Percentiles rank a stretch among this genome's conserved stretches.
phyloP scores from a whole-genome alignment of 2,329 filamentous ascomycete species.

The Monilinia aucupariae region DNA sequence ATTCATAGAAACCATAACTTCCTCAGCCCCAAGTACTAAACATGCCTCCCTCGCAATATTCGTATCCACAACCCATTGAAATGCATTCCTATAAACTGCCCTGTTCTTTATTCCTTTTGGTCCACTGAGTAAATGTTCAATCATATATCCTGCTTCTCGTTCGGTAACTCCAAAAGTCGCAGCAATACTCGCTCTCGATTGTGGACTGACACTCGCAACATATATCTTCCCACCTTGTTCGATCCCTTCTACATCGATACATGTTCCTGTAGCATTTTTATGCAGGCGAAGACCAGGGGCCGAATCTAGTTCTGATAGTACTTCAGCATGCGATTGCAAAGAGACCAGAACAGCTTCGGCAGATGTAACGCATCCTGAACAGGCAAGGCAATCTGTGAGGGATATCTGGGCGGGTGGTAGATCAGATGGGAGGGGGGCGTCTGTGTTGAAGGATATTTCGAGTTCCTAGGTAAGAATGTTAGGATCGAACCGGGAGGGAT shows the following conservation, averaged over 20 bases:
- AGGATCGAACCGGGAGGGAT: background rate
- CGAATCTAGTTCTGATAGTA: conserved; percentile 73
- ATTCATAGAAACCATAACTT: conserved; percentile 48
- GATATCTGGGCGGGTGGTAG: conserved; percentile 82
- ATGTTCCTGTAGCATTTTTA: conserved; percentile 29
- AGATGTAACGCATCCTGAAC: conserved; percentile 94
- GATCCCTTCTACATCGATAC: conserved; percentile 45
- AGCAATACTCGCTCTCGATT: conserved; percentile 82
- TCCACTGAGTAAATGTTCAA: conserved; percentile 72
- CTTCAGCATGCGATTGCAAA: conserved; percentile 88
- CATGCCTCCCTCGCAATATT: conserved; percentile 76
- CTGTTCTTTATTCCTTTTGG: conserved; percentile 62
- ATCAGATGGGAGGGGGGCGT: conserved; percentile 50
- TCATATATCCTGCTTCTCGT: conserved; percentile 70
- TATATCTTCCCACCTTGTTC: conserved; percentile 68
- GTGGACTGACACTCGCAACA: conserved; percentile 87
- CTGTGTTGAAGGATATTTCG: conserved; percentile 92
- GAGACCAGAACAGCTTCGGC: conserved; percentile 96
- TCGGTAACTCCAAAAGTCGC: conserved; percentile 74
- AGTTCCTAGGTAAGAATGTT: conserved; percentile 40
- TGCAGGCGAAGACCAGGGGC: conserved; percentile 42
- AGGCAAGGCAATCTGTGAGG: conserved; percentile 93
- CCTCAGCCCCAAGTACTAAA: conserved; percentile 72
- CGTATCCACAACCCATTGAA: conserved; percentile 87
- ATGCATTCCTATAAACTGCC: conserved; percentile 68